Conservation (phyloP, 306 rosid species). For the Senna siamea region DNA sequence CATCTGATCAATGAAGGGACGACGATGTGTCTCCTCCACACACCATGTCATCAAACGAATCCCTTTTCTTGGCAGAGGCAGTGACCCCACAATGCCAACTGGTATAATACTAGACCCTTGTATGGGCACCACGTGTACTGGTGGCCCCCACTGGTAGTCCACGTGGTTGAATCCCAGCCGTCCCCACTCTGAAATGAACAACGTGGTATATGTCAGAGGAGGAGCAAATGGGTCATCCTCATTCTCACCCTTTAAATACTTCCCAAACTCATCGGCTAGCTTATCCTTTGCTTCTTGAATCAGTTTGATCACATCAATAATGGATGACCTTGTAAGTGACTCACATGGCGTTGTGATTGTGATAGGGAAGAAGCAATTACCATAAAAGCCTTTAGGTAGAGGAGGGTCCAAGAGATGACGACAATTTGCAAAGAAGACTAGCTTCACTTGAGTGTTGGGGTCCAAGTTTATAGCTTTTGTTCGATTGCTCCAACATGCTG, state of each 20-base stretch:
- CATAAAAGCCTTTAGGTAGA: constrained; percentile 77
- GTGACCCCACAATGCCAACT: constrained; percentile 59
- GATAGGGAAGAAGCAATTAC: constrained; percentile 82
- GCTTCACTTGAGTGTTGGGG: constrained; percentile 34
- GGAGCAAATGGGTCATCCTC: constrained; percentile 63
- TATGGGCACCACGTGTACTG: constrained; percentile 63
- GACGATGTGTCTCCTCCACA: constrained; percentile 53
- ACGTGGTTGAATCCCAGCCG: constrained; percentile 72
- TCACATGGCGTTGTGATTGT: constrained; percentile 43
- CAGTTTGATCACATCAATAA: constrained; percentile 54
- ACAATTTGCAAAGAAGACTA: constrained; percentile 80
- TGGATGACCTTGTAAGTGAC: constrained; percentile 28
- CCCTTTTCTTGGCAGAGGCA: constrained; percentile 57
- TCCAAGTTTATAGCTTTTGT: constrained; percentile 49
- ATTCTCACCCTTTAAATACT: constrained; percentile 51
- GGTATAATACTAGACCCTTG: constrained; percentile 65
- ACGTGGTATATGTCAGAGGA: constrained; percentile 52
- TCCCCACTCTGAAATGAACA: constrained; percentile 83
- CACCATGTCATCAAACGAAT: constrained; percentile 80
- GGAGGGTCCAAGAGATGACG: constrained; percentile 69
- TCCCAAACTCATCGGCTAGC: constrained; percentile 52
- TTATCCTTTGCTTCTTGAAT: constrained; percentile 64
- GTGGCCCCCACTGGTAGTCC: constrained; percentile 74
- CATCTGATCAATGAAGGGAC: constrained; percentile 50
- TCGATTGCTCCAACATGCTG: constrained; percentile 63